These are phyloP conservation scores for Ceratocystiopsis sp. DNA, from an alignment of 2,329 filamentous ascomycete genomes.

Conservation along the genomic window DNA sequence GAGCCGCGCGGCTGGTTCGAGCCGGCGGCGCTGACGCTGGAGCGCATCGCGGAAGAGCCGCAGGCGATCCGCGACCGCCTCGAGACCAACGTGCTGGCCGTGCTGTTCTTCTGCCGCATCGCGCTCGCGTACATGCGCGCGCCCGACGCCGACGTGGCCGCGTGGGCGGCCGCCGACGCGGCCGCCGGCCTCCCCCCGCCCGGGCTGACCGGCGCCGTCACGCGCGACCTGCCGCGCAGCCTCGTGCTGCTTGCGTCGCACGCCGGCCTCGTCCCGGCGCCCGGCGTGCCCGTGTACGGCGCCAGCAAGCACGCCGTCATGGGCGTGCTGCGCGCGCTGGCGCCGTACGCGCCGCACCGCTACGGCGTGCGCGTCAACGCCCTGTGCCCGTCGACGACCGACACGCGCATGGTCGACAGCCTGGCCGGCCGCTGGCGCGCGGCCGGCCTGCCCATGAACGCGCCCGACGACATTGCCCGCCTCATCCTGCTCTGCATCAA, in stretches of 20 bases:
- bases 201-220: too few relatives aligned
- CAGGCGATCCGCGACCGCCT: slow-evolving; percentile 20
- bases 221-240: too few relatives aligned
- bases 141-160: not conserved
- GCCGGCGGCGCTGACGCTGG: slow-evolving; percentile 21
- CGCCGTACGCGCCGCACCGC: slow-evolving; percentile 15
- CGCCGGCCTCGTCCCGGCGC: slow-evolving; percentile 28
- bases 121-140: slow-evolving; percentile 30
- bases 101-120: slow-evolving; percentile 28
- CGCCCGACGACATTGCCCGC: slow-evolving; percentile 23
- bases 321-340: slow-evolving; percentile 28
- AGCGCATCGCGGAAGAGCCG: slow-evolving; percentile 20
- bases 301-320: slow-evolving; percentile 32
- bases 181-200: slow-evolving; percentile 2
- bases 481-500: slow-evolving; percentile 21
- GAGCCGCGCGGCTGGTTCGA: slow-evolving; percentile 29
- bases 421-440: slow-evolving; percentile 21
- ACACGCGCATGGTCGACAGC: slow-evolving; percentile 24
- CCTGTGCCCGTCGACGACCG: slow-evolving; percentile 30
- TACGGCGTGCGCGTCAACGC: slow-evolving; percentile 24
- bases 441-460: slow-evolving; percentile 23
- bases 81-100: slow-evolving; percentile 30
- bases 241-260: slow-evolving; percentile 19
- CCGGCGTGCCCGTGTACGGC: slow-evolving; percentile 28
- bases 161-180: not conserved